Percentiles rank a stretch among this genome's conserved stretches.
Conservation (phyloP, 106 monocot species). For the Phalaenopsis equestris region DNA sequence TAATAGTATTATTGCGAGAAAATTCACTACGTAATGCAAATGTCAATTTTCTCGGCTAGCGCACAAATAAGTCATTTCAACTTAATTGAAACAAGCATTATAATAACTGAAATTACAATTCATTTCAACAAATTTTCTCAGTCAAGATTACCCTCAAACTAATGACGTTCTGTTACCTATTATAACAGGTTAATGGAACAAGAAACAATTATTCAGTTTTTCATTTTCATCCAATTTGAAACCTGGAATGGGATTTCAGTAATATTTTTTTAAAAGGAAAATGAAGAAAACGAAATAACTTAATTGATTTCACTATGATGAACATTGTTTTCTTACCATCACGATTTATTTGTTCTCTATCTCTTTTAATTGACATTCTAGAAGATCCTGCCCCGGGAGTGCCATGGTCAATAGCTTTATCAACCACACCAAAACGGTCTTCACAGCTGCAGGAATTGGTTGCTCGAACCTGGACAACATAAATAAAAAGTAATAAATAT, state of each 20-base stretch:
- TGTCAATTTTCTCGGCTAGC: neutral
- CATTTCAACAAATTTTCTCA: too few relatives aligned
- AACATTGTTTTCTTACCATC: neutral
- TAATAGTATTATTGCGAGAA: neutral
- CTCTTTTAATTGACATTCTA: neutral
- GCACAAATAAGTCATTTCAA: neutral
- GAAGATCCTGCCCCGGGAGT: neutral
- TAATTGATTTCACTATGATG: neutral
- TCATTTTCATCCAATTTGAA: neutral
- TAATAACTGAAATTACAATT: neutral
- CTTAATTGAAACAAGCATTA: neutral
- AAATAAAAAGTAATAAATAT: neutral
- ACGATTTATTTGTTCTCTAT: neutral
- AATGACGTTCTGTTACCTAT: neutral
- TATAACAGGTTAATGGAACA: neutral
- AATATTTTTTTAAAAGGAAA: neutral
- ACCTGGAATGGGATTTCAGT: neutral
- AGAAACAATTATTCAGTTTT: neutral
- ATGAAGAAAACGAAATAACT: neutral
- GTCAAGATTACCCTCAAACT: neutral
- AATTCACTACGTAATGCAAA: neutral
- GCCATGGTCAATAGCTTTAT: conserved; percentile 28
- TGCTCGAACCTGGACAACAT: neutral
- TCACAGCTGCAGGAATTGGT: conserved; percentile 69
- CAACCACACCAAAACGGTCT: conserved; percentile 62